Evolutionary conservation across 202 grass and related monocot species (phyloP).

Genomic region (Digitaria exilis): DNA sequence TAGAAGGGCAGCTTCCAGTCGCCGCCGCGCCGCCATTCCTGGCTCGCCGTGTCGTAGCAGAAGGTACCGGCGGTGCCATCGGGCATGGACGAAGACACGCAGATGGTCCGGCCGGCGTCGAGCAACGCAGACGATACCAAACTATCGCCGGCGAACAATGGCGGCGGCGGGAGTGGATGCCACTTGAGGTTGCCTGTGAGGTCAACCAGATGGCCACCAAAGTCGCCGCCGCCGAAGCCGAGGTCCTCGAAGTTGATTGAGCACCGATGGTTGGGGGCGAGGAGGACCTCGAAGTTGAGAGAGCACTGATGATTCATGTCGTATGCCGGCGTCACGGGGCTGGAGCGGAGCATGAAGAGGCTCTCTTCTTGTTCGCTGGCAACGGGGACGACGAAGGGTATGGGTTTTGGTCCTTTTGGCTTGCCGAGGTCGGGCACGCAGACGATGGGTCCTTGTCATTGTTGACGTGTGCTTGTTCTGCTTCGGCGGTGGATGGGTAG

Average conservation of each 20-base stretch:
- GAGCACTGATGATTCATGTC: too few relatives aligned
- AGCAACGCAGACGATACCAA: background rate
- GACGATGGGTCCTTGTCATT: too few relatives aligned
- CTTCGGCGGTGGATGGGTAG: background rate
- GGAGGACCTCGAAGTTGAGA: too few relatives aligned
- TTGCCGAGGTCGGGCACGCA: too few relatives aligned
- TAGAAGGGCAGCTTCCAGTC: background rate
- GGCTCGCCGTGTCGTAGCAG: background rate
- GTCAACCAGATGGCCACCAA: too few relatives aligned
- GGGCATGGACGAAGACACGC: background rate
- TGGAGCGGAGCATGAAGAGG: too few relatives aligned
- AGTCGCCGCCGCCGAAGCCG: background rate
- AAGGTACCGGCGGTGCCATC: background rate
- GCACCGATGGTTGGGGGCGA: too few relatives aligned
- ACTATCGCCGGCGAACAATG: fast-evolving
- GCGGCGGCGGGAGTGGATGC: background rate
- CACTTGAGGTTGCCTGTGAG: background rate
- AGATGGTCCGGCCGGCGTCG: background rate
- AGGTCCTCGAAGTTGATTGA: background rate
- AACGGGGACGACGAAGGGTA: too few relatives aligned
- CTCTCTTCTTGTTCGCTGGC: too few relatives aligned
- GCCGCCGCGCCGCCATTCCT: background rate
- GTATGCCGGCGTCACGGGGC: too few relatives aligned
- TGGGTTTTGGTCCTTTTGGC: too few relatives aligned
- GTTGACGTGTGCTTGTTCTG: background rate